Evolutionary conservation across 345 rosid genomes (phyloP).

Genomic region (Salix udensis): DNA sequence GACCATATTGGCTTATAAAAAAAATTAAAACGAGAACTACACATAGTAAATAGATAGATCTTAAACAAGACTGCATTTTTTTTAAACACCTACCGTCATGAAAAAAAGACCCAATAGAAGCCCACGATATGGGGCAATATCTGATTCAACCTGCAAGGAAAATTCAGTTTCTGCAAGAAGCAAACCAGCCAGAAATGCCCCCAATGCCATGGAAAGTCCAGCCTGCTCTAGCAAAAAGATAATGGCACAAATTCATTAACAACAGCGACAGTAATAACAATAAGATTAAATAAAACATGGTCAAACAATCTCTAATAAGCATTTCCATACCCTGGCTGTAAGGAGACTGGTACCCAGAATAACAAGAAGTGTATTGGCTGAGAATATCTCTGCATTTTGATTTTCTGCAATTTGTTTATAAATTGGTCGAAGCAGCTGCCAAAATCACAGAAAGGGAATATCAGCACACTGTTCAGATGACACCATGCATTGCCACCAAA

Average conservation of each 20-base stretch:
- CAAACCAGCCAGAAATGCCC: conserved; percentile 97
- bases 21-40: not conserved
- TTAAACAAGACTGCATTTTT: not conserved
- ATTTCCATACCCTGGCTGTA: conserved; percentile 83
- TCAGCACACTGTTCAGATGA: conserved; percentile 7
- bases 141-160: conserved; percentile 98
- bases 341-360: conserved; percentile 97
- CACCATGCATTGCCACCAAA: not conserved
- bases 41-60: not conserved
- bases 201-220: conserved; percentile 99
- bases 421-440: conserved; percentile 96
- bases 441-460: conserved; percentile 13
- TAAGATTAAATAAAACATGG: not conserved
- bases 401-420: conserved; percentile 97
- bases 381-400: conserved; percentile 96
- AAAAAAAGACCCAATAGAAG: conserved; percentile 97
- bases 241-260: conserved; percentile 10
- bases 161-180: conserved; percentile 99
- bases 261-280: not conserved
- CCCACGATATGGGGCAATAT: conserved; percentile 99
- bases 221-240: conserved; percentile 55
- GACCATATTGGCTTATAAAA: not conserved
- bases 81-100: conserved; percentile 70
- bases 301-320: conserved; percentile 18
- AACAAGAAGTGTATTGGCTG: conserved; percentile 93